Conservation (phyloP, 2,329 filamentous ascomycete genomes). For the Tolypocladium amazonense region DNA sequence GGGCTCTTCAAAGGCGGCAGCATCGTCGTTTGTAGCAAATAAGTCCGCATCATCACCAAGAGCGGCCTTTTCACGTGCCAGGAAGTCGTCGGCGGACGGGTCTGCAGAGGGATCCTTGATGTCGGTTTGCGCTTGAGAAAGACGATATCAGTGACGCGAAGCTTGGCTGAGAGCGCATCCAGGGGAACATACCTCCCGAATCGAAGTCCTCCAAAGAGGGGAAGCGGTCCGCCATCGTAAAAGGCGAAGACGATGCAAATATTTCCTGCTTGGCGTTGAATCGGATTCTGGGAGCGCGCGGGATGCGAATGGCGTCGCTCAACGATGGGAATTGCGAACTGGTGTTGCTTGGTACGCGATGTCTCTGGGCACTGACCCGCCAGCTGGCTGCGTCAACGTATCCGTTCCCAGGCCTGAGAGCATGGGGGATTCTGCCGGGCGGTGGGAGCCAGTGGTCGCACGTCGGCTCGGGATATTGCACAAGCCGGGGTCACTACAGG, state of each 20-base stretch:
- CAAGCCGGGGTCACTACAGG: not conserved
- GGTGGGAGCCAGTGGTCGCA: slow-evolving; percentile 12
- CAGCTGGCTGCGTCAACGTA: not conserved
- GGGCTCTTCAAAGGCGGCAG: slow-evolving; percentile 51
- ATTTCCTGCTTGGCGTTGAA: not conserved
- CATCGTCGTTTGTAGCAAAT: slow-evolving; percentile 71
- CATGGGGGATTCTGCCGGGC: slow-evolving; percentile 24
- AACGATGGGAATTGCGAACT: not conserved
- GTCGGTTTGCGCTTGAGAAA: slow-evolving; percentile 53
- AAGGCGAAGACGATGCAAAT: not conserved
- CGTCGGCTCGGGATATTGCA: slow-evolving; percentile 2
- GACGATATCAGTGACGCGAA: slow-evolving; percentile 8
- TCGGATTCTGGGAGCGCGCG: not conserved
- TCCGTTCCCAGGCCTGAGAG: slow-evolving; percentile 2
- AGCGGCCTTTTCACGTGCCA: slow-evolving; percentile 79
- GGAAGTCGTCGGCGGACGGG: slow-evolving; percentile 68
- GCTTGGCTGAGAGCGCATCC: not conserved
- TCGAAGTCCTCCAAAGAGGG: slow-evolving; percentile 73
- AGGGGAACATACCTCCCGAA: slow-evolving; percentile 39
- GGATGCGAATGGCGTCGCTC: not conserved
- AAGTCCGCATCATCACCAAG: slow-evolving; percentile 89
- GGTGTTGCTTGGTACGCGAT: not conserved
- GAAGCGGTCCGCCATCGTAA: slow-evolving; percentile 65
- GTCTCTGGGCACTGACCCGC: not conserved
- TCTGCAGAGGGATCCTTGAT: slow-evolving; percentile 46